A percentile compares a stretch with the other conserved stretches of the same genome.
These are phyloP conservation scores for Fagopyrum esculentum DNA, from an alignment of 148 eudicot genomes.

Conservation along the genomic window DNA sequence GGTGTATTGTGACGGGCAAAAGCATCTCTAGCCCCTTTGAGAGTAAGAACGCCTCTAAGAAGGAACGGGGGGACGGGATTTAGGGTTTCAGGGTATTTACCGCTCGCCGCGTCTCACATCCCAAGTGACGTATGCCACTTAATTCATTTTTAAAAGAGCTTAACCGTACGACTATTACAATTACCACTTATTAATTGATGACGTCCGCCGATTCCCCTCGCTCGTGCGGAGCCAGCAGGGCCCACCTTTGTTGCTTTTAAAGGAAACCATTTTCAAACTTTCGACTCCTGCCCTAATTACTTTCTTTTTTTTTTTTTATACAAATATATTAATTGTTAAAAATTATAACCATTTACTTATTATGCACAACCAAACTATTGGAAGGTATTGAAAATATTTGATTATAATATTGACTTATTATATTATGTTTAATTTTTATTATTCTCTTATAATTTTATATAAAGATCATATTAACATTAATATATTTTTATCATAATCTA, in stretches of 20 bases:
- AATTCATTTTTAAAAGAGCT: not conserved
- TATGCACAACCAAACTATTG: no score
- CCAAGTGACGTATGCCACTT: not conserved
- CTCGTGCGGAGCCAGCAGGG: slow-evolving; percentile 13
- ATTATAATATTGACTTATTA: no score
- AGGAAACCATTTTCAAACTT: slow-evolving; percentile 3
- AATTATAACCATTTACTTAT: no score
- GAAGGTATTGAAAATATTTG: no score
- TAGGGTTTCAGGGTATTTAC: not conserved
- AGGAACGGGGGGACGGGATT: not conserved
- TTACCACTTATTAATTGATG: not conserved
- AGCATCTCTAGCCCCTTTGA: slow-evolving; percentile 5
- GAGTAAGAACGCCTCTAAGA: not conserved
- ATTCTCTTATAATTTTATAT: no score
- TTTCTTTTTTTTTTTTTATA: not conserved
- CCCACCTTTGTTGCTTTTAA: slow-evolving; percentile 11
- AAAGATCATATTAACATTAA: no score
- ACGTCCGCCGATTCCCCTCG: slow-evolving; percentile 6
- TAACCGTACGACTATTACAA: not conserved
- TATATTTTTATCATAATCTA: no score
- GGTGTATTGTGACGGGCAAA: slow-evolving; percentile 4
- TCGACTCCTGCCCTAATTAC: not conserved
- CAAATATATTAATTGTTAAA: no score
- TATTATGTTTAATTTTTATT: no score
- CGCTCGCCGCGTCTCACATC: slow-evolving; percentile 1